A percentile compares a stretch with the other conserved stretches of the same genome.
These are phyloP conservation scores for Phyllostachys edulis DNA, from an alignment of 176 grass and related monocot genomes.

Conservation along the genomic window DNA sequence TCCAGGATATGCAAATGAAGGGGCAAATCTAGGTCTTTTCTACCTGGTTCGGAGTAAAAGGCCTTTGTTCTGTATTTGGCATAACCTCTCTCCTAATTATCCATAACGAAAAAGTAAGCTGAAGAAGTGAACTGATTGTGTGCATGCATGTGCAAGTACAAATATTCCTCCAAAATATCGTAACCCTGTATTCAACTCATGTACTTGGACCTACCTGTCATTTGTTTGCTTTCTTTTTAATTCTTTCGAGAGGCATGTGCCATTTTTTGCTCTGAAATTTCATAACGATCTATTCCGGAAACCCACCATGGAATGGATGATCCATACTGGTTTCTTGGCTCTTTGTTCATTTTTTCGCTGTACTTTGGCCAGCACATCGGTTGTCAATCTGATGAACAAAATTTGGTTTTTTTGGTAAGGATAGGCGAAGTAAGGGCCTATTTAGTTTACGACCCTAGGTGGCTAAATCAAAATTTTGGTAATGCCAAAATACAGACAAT, in stretches of 20 bases:
- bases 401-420: background rate
- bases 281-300: background rate
- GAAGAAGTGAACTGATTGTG: constrained; percentile 19
- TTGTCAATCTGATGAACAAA: background rate
- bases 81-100: background rate
- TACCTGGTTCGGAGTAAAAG: background rate
- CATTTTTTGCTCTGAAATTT: background rate
- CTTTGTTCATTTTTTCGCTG: background rate
- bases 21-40: background rate
- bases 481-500: no score
- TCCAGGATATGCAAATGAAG: background rate
- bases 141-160: constrained; percentile 8
- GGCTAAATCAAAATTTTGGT: no score
- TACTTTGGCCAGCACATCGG: background rate
- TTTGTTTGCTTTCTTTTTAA: background rate
- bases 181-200: background rate
- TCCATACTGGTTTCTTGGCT: background rate
- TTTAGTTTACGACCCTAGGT: no score
- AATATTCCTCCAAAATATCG: background rate
- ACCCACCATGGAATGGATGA: background rate
- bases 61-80: background rate
- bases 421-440: background rate
- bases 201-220: background rate
- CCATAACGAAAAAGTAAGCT: background rate
- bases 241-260: background rate